Percentiles rank a stretch among this genome's conserved stretches.
Conservation (phyloP, 78 protist genomes). For the Thecamonas trahens region DNA sequence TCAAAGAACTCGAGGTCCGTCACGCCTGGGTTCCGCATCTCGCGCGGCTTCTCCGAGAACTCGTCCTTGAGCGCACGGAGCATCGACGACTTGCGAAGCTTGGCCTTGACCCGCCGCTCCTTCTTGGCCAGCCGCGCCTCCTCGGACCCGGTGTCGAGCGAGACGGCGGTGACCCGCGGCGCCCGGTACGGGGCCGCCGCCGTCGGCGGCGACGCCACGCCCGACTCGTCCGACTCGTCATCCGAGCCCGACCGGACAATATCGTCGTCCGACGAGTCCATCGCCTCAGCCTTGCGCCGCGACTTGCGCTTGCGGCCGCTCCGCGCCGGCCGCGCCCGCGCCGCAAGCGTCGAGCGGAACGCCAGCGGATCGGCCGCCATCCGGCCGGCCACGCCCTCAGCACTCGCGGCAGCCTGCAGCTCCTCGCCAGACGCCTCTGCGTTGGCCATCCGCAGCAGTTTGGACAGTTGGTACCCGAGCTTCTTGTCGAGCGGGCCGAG, state of each 20-base stretch:
- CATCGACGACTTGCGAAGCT: background rate
- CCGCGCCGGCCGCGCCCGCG: background rate
- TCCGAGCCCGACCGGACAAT: too few species aligned
- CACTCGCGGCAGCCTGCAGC: background rate
- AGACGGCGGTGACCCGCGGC: background rate
- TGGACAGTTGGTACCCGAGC: conserved; percentile 35
- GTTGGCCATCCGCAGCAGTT: conserved; percentile 18
- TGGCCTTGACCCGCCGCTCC: background rate
- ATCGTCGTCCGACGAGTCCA: too few species aligned
- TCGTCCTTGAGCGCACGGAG: background rate
- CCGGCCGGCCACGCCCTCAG: too few species aligned
- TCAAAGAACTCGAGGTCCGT: background rate
- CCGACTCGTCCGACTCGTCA: too few species aligned
- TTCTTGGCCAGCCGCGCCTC: background rate
- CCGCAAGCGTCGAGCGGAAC: too few species aligned
- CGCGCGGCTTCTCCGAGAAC: conserved; percentile 8
- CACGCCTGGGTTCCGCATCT: background rate
- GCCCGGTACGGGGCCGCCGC: conserved; percentile 5
- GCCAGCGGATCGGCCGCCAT: too few species aligned
- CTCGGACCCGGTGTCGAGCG: background rate
- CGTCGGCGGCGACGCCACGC: too few species aligned
- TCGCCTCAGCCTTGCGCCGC: too few species aligned
- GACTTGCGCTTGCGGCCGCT: background rate
- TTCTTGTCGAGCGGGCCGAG: conserved; percentile 55
- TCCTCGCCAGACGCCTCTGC: too few species aligned